phyloP scores from a whole-genome alignment of 1,139 yeast genomes.

The Hanseniaspora sp. region DNA sequence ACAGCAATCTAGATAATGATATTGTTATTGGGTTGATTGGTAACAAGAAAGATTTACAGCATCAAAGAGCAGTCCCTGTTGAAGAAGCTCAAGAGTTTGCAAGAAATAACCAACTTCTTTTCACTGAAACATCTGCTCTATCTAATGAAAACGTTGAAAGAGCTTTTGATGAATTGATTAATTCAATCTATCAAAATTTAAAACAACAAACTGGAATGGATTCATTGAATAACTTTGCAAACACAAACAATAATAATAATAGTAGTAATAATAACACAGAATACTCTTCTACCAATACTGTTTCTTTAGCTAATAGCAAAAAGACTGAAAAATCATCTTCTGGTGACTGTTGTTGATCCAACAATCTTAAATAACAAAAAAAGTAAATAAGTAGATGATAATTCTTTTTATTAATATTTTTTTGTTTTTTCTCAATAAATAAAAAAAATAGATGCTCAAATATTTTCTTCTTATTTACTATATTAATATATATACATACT shows the following conservation, averaged over 20 bases:
- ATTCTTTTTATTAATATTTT: no score
- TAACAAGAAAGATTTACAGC: conserved; percentile 91
- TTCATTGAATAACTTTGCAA: background rate
- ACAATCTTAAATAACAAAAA: no score
- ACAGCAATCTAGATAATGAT: conserved; percentile 85
- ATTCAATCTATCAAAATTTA: conserved; percentile 87
- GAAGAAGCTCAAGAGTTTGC: conserved; percentile 96
- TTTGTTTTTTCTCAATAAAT: no score
- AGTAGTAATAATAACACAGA: background rate
- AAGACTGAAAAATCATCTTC: conserved; percentile 10
- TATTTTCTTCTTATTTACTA: no score
- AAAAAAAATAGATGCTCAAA: no score
- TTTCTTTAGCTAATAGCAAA: conserved; percentile 7
- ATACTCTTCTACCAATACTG: conserved; percentile 9
- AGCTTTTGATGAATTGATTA: conserved; percentile 83
- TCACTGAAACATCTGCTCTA: conserved; percentile 95
- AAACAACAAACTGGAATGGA: conserved; percentile 42
- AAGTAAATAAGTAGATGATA: no score
- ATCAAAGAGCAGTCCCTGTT: conserved; percentile 91
- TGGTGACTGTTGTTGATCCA: conserved; percentile 11
- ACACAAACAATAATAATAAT: background rate
- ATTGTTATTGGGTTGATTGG: conserved; percentile 95
- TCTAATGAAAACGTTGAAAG: conserved; percentile 90
- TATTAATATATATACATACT: no score
- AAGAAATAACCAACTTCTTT: conserved; percentile 77